Percentiles rank a stretch among this genome's conserved stretches.
Evolutionary conservation across 495 filamentous ascomycete species (phyloP).

Genomic region (Podospora bellae-mahoneyi): DNA sequence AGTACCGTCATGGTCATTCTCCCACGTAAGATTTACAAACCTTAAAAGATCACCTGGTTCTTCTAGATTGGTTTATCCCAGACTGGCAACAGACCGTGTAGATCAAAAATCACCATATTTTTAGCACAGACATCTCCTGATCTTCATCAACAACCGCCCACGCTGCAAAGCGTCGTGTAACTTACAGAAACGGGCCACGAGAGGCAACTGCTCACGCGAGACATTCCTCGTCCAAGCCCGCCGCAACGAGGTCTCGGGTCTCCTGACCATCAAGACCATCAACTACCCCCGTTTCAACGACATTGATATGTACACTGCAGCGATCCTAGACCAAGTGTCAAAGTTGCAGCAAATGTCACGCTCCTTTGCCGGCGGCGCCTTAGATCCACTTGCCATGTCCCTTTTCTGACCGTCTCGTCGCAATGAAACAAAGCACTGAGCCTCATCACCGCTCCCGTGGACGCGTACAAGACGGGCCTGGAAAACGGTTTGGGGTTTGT

Average conservation of each 20-base stretch:
- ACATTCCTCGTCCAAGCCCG: neutral
- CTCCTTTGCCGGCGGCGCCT: neutral
- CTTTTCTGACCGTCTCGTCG: neutral
- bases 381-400: neutral
- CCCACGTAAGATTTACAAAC: neutral
- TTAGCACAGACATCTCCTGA: constrained; percentile 4
- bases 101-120: neutral
- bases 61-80: neutral
- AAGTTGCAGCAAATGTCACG: neutral
- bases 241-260: neutral
- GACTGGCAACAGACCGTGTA: neutral
- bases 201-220: constrained; percentile 11
- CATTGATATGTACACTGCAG: neutral
- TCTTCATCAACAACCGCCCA: neutral
- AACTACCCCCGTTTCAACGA: neutral
- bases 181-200: neutral
- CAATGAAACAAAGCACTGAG: neutral
- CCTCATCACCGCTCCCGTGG: neutral
- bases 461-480: neutral
- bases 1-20: neutral
- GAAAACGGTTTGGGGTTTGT: neutral
- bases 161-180: neutral
- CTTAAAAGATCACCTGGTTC: neutral
- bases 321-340: too few relatives aligned
- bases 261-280: neutral